These are phyloP conservation scores for Dendrobium chrysotoxum DNA, from an alignment of 106 monocot genomes.

Conservation along the genomic window DNA sequence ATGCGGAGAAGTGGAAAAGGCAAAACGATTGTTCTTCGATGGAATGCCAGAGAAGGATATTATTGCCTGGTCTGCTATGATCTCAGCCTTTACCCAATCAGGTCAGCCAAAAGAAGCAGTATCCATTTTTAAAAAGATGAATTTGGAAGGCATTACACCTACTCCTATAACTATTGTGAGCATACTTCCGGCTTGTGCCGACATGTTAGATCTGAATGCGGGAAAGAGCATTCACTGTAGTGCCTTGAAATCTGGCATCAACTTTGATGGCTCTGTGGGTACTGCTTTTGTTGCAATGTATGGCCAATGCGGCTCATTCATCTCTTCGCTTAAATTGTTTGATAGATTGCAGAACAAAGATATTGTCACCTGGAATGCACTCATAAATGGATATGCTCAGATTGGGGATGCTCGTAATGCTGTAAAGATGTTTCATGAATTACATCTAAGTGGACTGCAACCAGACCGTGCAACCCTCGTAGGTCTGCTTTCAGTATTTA, in stretches of 20 bases:
- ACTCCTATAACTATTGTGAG: constrained; percentile 42
- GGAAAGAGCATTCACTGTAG: constrained; percentile 59
- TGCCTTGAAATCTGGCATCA: constrained; percentile 28
- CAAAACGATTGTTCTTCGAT: constrained; percentile 52
- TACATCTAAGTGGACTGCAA: constrained; percentile 16
- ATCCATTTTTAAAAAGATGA: constrained; percentile 53
- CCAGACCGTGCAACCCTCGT: constrained; percentile 64
- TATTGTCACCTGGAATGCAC: constrained; percentile 60
- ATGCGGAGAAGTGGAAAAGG: constrained; percentile 41
- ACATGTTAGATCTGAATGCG: constrained; percentile 27
- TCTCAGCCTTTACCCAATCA: constrained; percentile 49
- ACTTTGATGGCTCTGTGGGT: constrained; percentile 24
- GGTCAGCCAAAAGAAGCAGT: constrained; percentile 32
- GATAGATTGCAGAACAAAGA: constrained; percentile 32
- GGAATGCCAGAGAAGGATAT: constrained; percentile 44
- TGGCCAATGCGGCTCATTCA: constrained; percentile 49
- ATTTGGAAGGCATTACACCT: constrained; percentile 22
- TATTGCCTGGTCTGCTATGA: constrained; percentile 80
- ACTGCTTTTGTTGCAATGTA: constrained; percentile 75
- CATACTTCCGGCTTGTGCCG: constrained; percentile 61
- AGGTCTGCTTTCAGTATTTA: constrained; percentile 58
- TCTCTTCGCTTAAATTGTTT: constrained; percentile 40
- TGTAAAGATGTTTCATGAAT: constrained; percentile 33
- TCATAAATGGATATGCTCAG: constrained; percentile 74
- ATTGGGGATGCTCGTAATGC: constrained; percentile 44